Evolutionary conservation across 2,329 filamentous ascomycete genomes (phyloP).

Genomic region (Beauveria sp.): DNA sequence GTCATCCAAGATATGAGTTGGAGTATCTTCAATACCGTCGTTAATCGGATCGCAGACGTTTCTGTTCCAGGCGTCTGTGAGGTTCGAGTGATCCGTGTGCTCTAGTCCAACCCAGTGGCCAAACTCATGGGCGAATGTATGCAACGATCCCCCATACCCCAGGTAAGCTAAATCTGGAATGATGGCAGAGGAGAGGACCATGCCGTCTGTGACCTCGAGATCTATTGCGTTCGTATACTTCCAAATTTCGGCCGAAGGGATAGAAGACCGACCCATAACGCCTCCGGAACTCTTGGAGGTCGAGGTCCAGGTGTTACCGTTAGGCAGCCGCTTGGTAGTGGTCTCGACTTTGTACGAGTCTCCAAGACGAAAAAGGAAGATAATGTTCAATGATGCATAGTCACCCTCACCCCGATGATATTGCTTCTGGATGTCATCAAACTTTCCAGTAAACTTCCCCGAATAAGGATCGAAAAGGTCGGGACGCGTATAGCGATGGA

Average conservation of each 20-base stretch:
- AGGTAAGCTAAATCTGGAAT: no score
- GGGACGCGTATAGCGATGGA: background rate
- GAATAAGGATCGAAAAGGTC: background rate
- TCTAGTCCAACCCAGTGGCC: background rate
- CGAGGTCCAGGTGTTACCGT: background rate
- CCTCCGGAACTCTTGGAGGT: no score
- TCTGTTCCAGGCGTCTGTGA: background rate
- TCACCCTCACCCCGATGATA: background rate
- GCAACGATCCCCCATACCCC: no score
- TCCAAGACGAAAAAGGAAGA: background rate
- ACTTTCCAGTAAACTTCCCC: background rate
- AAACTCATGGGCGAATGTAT: background rate
- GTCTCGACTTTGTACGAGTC: background rate
- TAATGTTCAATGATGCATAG: background rate
- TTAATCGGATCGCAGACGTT: background rate
- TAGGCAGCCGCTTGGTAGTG: no score
- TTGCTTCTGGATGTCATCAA: background rate
- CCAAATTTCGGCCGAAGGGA: no score
- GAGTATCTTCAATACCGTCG: background rate
- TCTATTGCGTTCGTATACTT: background rate
- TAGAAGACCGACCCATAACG: rapidly evolving
- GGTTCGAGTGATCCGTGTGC: background rate
- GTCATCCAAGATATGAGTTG: background rate
- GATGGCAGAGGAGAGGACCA: background rate
- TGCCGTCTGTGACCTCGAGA: background rate